Conservation (phyloP, 352 stramenopile genomes). For the Phytophthora quininea region DNA sequence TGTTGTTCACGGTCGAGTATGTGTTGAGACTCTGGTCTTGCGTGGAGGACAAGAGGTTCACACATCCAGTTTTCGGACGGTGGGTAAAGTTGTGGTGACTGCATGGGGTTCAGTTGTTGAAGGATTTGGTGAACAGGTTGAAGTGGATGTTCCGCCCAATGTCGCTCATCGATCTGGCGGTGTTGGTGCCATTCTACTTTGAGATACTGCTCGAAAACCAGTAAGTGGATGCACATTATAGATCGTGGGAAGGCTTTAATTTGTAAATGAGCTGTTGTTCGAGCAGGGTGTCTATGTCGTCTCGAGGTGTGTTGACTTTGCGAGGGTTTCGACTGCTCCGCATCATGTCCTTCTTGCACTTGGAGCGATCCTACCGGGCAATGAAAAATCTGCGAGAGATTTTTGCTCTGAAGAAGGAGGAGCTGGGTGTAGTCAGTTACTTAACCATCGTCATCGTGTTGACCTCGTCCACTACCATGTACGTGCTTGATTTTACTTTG, state of each 20-base stretch:
- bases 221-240: slow-evolving; percentile 34
- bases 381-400: slow-evolving; percentile 82
- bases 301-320: slow-evolving; percentile 67
- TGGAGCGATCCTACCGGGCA: slow-evolving; percentile 80
- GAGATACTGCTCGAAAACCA: slow-evolving; percentile 74
- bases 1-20: slow-evolving; percentile 81
- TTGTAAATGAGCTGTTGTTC: background rate
- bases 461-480: slow-evolving; percentile 86
- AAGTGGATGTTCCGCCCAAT: slow-evolving; percentile 83
- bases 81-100: slow-evolving; percentile 17
- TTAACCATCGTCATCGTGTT: slow-evolving; percentile 82
- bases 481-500: slow-evolving; percentile 15
- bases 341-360: slow-evolving; percentile 81
- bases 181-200: slow-evolving; percentile 81
- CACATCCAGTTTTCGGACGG: slow-evolving; percentile 58
- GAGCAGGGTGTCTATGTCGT: slow-evolving; percentile 42
- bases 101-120: background rate
- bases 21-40: slow-evolving; percentile 80
- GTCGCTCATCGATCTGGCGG: slow-evolving; percentile 80
- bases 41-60: slow-evolving; percentile 74
- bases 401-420: slow-evolving; percentile 70
- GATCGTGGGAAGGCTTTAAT: background rate
- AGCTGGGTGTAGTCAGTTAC: slow-evolving; percentile 82
- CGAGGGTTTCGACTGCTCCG: slow-evolving; percentile 73
- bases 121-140: slow-evolving; percentile 37